Base-by-base conservation (phyloP, 2,329 filamentous ascomycete genomes). In the Penicillium sp. region DNA sequence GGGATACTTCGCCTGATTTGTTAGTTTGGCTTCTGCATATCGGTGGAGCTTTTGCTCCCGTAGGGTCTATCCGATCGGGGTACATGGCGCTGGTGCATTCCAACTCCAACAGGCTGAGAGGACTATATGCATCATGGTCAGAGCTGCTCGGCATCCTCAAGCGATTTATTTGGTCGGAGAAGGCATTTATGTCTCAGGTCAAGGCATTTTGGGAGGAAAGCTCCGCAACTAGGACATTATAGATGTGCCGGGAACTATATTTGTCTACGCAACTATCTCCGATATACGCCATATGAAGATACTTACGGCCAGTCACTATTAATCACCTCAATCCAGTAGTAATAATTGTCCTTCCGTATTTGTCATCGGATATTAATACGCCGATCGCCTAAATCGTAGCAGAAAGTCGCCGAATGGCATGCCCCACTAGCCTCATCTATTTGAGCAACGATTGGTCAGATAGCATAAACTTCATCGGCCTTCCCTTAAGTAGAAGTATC, bases 151-250 rank as follows among this genome's bases (percentile, higher is more conserved):
- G 39, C 13, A 62, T 70, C 18, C 46, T 76, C 33, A 64, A 62
- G 41, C 60, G 61, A 23, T 77, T 75, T 40, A 69, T 72, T 29
- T 77, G 74, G 74, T 77, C 74, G 8, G 68, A 74, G 1, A 64
- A 60, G 3, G 72, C 70, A 24, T 76, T 75, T 43, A 10, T 47
- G 36, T 30, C 51, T 3, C 63, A 66, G 1, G 65, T 69, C 0
- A 65, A 64, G 37, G 54, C 34, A 2, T 67, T 76, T 39, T 75
- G 68, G 69, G 60, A 67, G 30, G 54, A 57, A 39, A 47, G 9
- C 20, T n/a, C 18, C 41, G 17, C 9, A 34, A 20, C 7, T 34
- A 34, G 17, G 10, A 8, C 32, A 18, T 4, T 18, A 34, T 10
- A 34, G 17, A 34, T 34, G 32, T n/a, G 30, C 7, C 7, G 4